Evolutionary conservation across 176 grass and related monocot species (phyloP), one percentile per base, ranked within the genome.

Genomic region (Bromus sterilis): DNA sequence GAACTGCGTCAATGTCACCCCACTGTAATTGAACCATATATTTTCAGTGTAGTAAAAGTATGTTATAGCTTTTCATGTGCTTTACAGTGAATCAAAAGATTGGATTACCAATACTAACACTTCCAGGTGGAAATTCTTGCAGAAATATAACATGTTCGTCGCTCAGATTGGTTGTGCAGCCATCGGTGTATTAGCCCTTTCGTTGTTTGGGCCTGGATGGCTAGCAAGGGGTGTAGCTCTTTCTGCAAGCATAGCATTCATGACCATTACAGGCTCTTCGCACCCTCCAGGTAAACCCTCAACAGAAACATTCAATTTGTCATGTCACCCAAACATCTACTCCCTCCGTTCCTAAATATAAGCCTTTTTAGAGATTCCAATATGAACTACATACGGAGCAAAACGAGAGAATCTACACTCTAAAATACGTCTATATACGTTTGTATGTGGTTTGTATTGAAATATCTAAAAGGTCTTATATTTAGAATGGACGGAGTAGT

Each of bases 61-160:
- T 60, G 16, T 60, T n/a, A 58, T 77, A 69, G 33, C 1, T 34
- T 63, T 67, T 49, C 76, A 6, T 33, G 25, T 16, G 37, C 48
- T 13, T 41, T 72, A 11, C 16, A 56, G 15, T 5, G 18, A 66
- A 74, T 37, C 44, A 43, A 55, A 9, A 33, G 2, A 11, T 76
- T 25, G 62, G 40, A 70, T 77, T 61, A 82, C 74, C 12, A 75
- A 24, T 68, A 51, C 66, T 91, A 42, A 88, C 48, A 34, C 51
- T 28, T 4, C 9, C 58, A 31, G 13, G n/a, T 81, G 59, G 29
- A 31, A 78, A 59, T 33, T 86, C 21, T 85, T 98, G 90, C 90
- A 98, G 95, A 98, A 93, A 86, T 89, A 88, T 43, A 98, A 98
- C 55, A 89, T 98, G 86, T 98, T 95, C 15, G 56, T 89, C 18